Conservation (phyloP, 306 rosid genomes). For the Cucumis hystrix region DNA sequence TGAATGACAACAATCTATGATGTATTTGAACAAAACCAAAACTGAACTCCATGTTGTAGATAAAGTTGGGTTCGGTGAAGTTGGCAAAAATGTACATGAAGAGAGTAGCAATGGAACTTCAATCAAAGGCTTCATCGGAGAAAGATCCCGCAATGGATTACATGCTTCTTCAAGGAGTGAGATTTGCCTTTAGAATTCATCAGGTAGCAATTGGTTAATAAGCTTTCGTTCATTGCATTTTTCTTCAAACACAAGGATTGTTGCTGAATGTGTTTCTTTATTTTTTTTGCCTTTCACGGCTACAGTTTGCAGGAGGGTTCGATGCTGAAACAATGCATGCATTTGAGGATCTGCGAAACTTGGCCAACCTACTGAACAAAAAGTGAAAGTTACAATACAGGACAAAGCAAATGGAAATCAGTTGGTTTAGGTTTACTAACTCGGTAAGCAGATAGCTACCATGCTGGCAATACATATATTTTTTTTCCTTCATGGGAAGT, state of each 20-base stretch:
- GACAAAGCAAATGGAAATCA: background rate
- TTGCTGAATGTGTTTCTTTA: background rate
- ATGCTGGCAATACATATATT: background rate
- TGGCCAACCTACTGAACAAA: constrained; percentile 75
- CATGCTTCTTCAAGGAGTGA: constrained; percentile 97
- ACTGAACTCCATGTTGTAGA: constrained; percentile 24
- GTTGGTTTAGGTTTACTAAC: constrained; percentile 21
- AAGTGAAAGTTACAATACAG: constrained; percentile 22
- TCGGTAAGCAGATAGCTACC: constrained; percentile 17
- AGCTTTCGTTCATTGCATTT: background rate
- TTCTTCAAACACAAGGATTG: background rate
- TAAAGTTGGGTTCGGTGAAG: constrained; percentile 80
- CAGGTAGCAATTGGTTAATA: constrained; percentile 30
- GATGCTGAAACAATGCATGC: constrained; percentile 98
- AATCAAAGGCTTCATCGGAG: constrained; percentile 62
- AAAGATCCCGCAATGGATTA: constrained; percentile 98
- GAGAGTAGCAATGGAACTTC: constrained; percentile 94
- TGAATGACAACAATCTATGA: background rate
- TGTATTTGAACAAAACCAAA: constrained; percentile 3
- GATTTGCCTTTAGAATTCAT: constrained; percentile 97
- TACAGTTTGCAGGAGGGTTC: constrained; percentile 98
- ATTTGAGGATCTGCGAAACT: constrained; percentile 86
- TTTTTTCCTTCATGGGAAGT: background rate
- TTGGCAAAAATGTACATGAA: constrained; percentile 86
- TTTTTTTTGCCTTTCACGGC: background rate